Evolutionary conservation across 768 basidiomycete genomes (phyloP).

Genomic region (Trametes villosa): DNA sequence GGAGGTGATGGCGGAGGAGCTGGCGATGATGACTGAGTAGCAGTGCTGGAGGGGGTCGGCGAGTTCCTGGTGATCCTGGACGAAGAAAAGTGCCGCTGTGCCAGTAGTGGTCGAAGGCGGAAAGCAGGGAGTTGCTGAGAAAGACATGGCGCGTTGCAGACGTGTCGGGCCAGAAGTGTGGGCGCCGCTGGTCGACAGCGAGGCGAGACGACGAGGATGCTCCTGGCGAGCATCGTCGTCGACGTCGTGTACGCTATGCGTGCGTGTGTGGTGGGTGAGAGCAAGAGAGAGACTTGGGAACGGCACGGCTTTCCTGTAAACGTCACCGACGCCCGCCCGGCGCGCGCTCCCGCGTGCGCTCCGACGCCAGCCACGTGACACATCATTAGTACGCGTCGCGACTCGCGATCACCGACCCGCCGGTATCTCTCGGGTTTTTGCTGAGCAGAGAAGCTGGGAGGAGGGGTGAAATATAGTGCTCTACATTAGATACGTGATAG

Average conservation of each 20-base stretch:
- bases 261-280: constrained; percentile 12
- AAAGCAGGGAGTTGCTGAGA: neutral
- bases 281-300: constrained; percentile 2
- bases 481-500: too few species aligned
- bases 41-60: neutral
- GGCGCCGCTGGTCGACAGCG: neutral
- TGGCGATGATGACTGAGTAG: neutral
- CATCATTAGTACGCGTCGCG: neutral
- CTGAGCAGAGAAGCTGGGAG: too few species aligned
- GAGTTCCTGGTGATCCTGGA: too few species aligned
- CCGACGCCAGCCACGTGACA: neutral
- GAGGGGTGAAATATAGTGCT: too few species aligned
- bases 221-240: constrained; percentile 22
- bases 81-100: neutral
- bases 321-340: neutral
- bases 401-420: too few species aligned
- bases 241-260: neutral
- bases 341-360: neutral
- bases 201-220: constrained; percentile 7
- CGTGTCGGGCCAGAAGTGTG: constrained; percentile 19
- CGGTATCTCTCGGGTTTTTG: too few species aligned
- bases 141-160: constrained; percentile 14
- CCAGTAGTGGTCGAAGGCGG: neutral
- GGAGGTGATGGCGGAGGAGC: neutral
- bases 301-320: neutral